Conservation (phyloP, 179 eudicot species). For the Beta corolliflora region DNA sequence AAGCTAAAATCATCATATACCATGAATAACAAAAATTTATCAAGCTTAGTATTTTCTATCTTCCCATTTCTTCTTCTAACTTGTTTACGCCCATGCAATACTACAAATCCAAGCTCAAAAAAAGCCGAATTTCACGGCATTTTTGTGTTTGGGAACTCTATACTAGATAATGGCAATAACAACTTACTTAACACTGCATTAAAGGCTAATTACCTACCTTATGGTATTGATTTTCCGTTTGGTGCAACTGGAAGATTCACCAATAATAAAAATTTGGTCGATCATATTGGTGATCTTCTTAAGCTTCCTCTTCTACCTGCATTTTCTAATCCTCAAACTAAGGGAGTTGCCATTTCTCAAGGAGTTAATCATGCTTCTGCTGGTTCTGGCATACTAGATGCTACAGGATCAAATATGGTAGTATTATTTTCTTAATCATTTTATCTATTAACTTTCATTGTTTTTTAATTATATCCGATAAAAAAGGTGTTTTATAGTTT, state of each 20-base stretch:
- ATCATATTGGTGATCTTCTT: constrained; percentile 24
- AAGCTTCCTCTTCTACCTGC: constrained; percentile 18
- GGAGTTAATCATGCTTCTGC: constrained; percentile 31
- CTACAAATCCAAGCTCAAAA: background rate
- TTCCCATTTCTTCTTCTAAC: background rate
- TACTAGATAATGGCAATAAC: constrained; percentile 14
- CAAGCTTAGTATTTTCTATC: background rate
- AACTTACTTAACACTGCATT: background rate
- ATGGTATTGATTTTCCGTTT: constrained; percentile 28
- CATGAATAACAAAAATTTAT: constrained; percentile 7
- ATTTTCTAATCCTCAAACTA: constrained; percentile 15
- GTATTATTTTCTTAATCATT: too few species aligned
- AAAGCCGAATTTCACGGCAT: constrained; percentile 19
- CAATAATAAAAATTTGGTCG: constrained; percentile 23
- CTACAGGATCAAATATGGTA: constrained; percentile 25
- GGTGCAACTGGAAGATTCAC: constrained; percentile 25
- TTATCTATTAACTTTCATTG: too few species aligned
- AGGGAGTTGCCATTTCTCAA: background rate
- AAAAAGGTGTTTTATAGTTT: too few species aligned
- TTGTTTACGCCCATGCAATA: background rate
- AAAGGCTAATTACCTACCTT: constrained; percentile 26
- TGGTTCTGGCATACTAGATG: constrained; percentile 32
- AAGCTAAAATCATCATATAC: too few species aligned
- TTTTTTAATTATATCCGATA: too few species aligned
- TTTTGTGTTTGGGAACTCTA: constrained; percentile 30